Evolutionary conservation across 2,329 filamentous ascomycete genomes (phyloP), one percentile per base, ranked within the genome.

Genomic region (Simplicillium aogashimaense): DNA sequence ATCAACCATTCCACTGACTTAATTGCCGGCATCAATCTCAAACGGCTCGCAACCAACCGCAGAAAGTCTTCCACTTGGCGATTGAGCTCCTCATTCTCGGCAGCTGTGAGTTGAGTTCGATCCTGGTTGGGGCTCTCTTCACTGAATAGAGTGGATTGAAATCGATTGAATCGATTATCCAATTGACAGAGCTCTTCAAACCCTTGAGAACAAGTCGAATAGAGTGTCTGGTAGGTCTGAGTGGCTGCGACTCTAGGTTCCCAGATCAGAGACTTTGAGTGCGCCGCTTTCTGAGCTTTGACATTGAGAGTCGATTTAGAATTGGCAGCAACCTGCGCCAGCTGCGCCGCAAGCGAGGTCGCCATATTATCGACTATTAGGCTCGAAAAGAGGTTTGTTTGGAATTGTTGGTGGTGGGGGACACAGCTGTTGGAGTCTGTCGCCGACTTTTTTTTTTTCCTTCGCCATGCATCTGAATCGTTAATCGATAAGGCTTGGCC

Each of bases 1-100:
- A 98, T 76, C 36, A 98, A 73, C 92, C 92, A 99, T 66, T 99
- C 94, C 30, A 97, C 72, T 13, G 89, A 81, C 63, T 94, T 94
- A 40, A 95, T 77, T 1, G 86, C 87, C 32, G 92, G 90, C 65
- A 83, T 88, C 28, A 99, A 69, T 47, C 90, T 72, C 48, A 98
- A 59, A 32, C 83, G 76, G 18, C 81, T 78, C 16, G 86, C 83
- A 10, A 84, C 79, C 12, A 97, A 70, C 28, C 81, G 83, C 49
- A 99, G 67, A 56, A 97, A 98, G 12, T 78, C 75, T 51, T 94
- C 84, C 41, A 97, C 65, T 42, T 81, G 82, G 37, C 67, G 70
- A 59, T 95, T 78, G 41, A 98, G 69, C 55, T 88, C 83, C 49
- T 77, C 72, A 64, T 95, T 97, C 58, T 97, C 86, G 44, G 73